Evolutionary conservation across 1,284 basidiomycete species (phyloP).

Genomic region (Trametes polyzona): DNA sequence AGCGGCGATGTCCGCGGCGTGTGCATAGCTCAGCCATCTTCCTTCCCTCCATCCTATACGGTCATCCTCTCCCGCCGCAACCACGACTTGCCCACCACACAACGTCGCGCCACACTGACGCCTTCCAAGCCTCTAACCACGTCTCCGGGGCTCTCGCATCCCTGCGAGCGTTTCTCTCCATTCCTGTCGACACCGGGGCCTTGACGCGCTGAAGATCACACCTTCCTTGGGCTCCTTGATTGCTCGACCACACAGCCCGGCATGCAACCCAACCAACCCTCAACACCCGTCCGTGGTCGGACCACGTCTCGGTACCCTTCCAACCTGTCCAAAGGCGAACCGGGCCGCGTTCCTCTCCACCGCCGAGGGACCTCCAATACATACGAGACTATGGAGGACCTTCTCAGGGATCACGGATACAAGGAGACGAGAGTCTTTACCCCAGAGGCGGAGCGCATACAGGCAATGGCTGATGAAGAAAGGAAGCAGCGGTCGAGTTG

Average conservation of each 20-base stretch:
- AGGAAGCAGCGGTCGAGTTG: slow-evolving; percentile 22
- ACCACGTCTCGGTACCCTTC: slow-evolving; percentile 53
- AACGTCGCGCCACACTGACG: slow-evolving; percentile 2
- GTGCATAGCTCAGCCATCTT: slow-evolving; percentile 17
- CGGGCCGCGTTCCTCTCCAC: slow-evolving; percentile 67
- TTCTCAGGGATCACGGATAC: slow-evolving; percentile 84
- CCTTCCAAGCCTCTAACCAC: neutral
- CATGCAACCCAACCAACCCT: slow-evolving; percentile 23
- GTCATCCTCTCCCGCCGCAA: neutral
- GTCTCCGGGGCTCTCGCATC: neutral
- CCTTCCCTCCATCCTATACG: slow-evolving; percentile 8
- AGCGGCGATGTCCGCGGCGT: slow-evolving; percentile 15
- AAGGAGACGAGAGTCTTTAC: slow-evolving; percentile 89
- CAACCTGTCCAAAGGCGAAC: slow-evolving; percentile 43
- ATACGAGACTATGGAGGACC: slow-evolving; percentile 81
- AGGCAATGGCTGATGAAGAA: slow-evolving; percentile 35
- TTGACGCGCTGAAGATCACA: slow-evolving; percentile 6
- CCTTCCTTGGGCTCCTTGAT: neutral
- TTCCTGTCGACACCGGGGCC: neutral
- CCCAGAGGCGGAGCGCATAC: slow-evolving; percentile 69
- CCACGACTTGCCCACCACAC: slow-evolving; percentile 1
- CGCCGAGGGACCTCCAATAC: slow-evolving; percentile 75
- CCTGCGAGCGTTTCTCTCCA: slow-evolving; percentile 6
- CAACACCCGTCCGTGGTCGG: slow-evolving; percentile 37
- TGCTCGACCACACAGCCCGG: neutral